Evolutionary conservation across 169 alveolate species (phyloP).

Genomic region (Theileria sp.): DNA sequence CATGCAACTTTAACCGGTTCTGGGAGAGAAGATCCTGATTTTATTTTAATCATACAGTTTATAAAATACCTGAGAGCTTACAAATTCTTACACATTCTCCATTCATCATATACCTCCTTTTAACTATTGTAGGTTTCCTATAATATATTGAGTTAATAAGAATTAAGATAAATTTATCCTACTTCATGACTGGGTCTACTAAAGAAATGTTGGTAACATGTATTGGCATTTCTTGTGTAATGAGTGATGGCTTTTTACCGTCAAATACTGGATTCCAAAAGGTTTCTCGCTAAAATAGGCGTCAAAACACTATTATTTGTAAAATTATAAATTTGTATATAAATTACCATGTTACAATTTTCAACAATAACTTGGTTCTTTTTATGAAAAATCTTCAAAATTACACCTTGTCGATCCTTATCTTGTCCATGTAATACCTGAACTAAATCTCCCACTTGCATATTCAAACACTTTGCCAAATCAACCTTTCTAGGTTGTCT

Average conservation of each 20-base stretch:
- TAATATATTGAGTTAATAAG: neutral
- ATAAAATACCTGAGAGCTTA: conserved; percentile 76
- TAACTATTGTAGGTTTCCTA: conserved; percentile 87
- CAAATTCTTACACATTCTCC: conserved; percentile 87
- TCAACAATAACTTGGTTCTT: conserved; percentile 82
- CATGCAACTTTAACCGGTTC: conserved; percentile 69
- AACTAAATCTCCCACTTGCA: conserved; percentile 83
- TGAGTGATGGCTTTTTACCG: conserved; percentile 68
- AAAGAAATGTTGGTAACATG: conserved; percentile 87
- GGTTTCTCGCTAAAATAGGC: conserved; percentile 63
- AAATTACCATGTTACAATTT: conserved; percentile 82
- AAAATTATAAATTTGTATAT: neutral
- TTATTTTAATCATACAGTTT: neutral
- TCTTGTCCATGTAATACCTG: conserved; percentile 86
- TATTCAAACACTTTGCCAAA: conserved; percentile 75
- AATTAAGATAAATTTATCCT: neutral
- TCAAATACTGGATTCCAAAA: conserved; percentile 78
- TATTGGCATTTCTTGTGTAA: conserved; percentile 85
- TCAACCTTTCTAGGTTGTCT: conserved; percentile 74
- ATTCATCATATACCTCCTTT: conserved; percentile 81
- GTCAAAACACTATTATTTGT: neutral
- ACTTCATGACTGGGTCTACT: conserved; percentile 86
- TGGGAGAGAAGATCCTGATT: conserved; percentile 73
- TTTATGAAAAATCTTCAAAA: conserved; percentile 75
- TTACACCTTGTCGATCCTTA: conserved; percentile 81